phyloP scores from a whole-genome alignment of 495 filamentous ascomycete genomes.

The Staphylotrichum tortipilum region DNA sequence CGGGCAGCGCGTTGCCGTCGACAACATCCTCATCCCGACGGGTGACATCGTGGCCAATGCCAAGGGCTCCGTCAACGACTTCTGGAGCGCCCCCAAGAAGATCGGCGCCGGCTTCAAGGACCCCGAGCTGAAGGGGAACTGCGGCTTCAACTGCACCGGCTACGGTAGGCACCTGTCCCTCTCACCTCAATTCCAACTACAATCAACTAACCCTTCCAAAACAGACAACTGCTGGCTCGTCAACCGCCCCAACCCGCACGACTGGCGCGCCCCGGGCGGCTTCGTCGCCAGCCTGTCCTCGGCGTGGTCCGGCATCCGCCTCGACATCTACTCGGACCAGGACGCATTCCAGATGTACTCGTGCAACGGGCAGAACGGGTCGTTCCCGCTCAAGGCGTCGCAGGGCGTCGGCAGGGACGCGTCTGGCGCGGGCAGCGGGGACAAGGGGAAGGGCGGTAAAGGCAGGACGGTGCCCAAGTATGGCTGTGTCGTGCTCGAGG shows the following conservation, averaged over 20 bases:
- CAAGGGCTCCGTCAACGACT: conserved; percentile 59
- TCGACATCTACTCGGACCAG: conserved; percentile 69
- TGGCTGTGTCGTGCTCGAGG: conserved; percentile 64
- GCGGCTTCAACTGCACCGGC: conserved; percentile 65
- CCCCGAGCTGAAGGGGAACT: conserved; percentile 49
- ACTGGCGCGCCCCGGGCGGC: conserved; percentile 44
- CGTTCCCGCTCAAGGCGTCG: conserved; percentile 51
- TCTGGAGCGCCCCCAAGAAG: conserved; percentile 63
- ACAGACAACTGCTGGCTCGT: conserved; percentile 46
- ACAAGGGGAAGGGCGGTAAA: no score
- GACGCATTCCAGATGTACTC: conserved; percentile 71
- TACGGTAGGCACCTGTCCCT: conserved; percentile 48
- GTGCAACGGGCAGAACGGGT: conserved; percentile 65
- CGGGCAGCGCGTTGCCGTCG: conserved; percentile 59
- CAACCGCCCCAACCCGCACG: conserved; percentile 37
- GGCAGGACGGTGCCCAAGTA: conserved; percentile 52
- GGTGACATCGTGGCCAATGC: conserved; percentile 61
- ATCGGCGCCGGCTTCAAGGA: conserved; percentile 58
- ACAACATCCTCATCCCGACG: conserved; percentile 70
- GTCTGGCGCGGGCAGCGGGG: no score
- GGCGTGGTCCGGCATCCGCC: conserved; percentile 59
- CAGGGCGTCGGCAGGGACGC: conserved; percentile 43
- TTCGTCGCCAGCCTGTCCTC: conserved; percentile 55
- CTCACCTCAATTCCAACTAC: neutral
- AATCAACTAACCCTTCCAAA: neutral